These are phyloP conservation scores for Talaromyces sp. DNA, from an alignment of 2,329 filamentous ascomycete genomes.

Conservation along the genomic window DNA sequence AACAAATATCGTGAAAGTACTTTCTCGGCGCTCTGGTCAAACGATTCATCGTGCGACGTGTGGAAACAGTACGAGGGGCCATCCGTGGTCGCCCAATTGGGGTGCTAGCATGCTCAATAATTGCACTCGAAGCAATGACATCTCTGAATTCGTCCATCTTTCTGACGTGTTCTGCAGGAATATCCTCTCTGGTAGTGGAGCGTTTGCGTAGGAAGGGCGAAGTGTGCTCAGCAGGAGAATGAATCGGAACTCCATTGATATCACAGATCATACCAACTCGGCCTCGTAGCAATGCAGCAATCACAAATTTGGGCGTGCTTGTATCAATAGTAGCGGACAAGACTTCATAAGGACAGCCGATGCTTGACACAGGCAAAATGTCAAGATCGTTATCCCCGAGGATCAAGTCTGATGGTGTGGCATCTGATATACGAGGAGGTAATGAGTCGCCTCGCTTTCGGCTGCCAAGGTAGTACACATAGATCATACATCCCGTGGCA, in stretches of 20 bases:
- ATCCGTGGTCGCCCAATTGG: slow-evolving; percentile 21
- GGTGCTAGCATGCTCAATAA: slow-evolving; percentile 9
- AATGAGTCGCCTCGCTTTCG: slow-evolving; percentile 20
- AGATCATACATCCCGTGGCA: slow-evolving; percentile 54
- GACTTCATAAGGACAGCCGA: slow-evolving; percentile 58
- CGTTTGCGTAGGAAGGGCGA: slow-evolving; percentile 10
- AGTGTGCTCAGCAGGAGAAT: slow-evolving; percentile 22
- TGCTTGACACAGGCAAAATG: slow-evolving; percentile 51
- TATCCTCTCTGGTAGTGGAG: slow-evolving; percentile 9
- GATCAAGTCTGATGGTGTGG: slow-evolving; percentile 22
- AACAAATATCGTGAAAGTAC: slow-evolving; percentile 57
- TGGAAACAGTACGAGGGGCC: slow-evolving; percentile 22
- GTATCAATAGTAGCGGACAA: slow-evolving; percentile 64
- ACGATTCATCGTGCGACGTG: slow-evolving; percentile 28
- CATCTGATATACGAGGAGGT: slow-evolving; percentile 5
- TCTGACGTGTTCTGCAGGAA: not conserved
- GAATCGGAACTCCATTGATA: slow-evolving; percentile 33
- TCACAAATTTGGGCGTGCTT: slow-evolving; percentile 53
- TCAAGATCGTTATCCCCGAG: slow-evolving; percentile 32
- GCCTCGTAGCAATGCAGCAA: slow-evolving; percentile 61
- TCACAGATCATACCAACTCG: slow-evolving; percentile 63
- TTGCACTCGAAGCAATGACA: slow-evolving; percentile 19
- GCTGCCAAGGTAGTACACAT: slow-evolving; percentile 53
- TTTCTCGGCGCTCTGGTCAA: slow-evolving; percentile 36
- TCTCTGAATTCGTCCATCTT: slow-evolving; percentile 19